Percentiles rank a stretch among this genome's conserved stretches.
Conservation (phyloP, 371 early-diverging fungal species). For the Saksenaea oblongispora region DNA sequence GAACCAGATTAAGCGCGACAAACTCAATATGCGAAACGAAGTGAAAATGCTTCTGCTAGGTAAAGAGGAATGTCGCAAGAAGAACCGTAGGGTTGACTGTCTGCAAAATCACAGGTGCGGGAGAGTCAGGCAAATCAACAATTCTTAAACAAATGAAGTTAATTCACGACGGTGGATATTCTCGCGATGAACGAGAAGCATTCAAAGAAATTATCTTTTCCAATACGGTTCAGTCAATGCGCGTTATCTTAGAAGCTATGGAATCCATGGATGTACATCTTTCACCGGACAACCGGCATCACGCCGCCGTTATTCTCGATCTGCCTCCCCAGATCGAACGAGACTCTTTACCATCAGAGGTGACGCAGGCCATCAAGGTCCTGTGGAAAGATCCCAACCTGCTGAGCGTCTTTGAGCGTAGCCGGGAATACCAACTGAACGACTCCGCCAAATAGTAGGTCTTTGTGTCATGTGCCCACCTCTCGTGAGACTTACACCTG, state of each 20-base stretch:
- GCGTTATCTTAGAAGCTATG: slow-evolving; percentile 95
- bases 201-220: slow-evolving; percentile 94
- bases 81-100: not conserved
- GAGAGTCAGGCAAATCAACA: slow-evolving; percentile 97
- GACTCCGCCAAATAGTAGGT: slow-evolving; percentile 90
- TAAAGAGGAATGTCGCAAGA: slow-evolving; percentile 30
- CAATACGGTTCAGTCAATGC: slow-evolving; percentile 93
- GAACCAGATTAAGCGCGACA: slow-evolving; percentile 82
- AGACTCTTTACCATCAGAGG: slow-evolving; percentile 75
- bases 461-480: too few relatives aligned
- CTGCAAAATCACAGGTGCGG: slow-evolving; percentile 71
- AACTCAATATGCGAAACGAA: slow-evolving; percentile 79
- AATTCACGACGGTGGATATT: slow-evolving; percentile 94
- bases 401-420: slow-evolving; percentile 77
- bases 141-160: slow-evolving; percentile 97
- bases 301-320: slow-evolving; percentile 70
- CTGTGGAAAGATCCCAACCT: slow-evolving; percentile 89
- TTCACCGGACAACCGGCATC: slow-evolving; percentile 59
- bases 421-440: slow-evolving; percentile 94
- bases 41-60: slow-evolving; percentile 96
- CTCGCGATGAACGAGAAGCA: slow-evolving; percentile 81
- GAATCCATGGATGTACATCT: slow-evolving; percentile 73
- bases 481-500: not conserved
- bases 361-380: slow-evolving; percentile 72
- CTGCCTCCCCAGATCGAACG: slow-evolving; percentile 84